These are phyloP conservation scores for Glomus cerebriforme DNA, from an alignment of 192 early-diverging fungal genomes.

Conservation along the genomic window DNA sequence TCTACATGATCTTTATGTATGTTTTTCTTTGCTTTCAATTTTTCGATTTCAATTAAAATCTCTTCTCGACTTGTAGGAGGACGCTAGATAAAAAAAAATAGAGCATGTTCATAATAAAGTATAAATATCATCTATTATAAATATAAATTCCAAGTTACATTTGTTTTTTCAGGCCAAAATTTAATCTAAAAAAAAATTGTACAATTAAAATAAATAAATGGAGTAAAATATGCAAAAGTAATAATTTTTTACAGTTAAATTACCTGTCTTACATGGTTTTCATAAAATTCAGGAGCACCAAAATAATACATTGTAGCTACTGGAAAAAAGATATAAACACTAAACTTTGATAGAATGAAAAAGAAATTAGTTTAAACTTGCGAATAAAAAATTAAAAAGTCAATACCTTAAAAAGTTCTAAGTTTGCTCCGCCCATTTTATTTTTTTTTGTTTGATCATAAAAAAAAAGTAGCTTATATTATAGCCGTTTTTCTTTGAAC, in stretches of 20 bases:
- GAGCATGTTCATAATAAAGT: neutral
- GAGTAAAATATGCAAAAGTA: neutral
- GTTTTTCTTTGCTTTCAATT: conserved; percentile 38
- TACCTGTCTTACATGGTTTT: conserved; percentile 44
- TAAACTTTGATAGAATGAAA: conserved; percentile 41
- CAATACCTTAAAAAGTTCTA: conserved; percentile 49
- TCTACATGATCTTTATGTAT: neutral
- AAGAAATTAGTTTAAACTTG: conserved; percentile 8
- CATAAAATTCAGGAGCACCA: conserved; percentile 52
- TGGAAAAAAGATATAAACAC: conserved; percentile 55
- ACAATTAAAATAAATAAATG: neutral
- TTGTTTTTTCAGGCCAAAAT: conserved; percentile 42
- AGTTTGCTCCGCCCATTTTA: conserved; percentile 45
- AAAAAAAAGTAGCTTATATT: too few relatives aligned
- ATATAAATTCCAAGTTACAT: conserved; percentile 6
- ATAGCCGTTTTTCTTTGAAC: too few relatives aligned
- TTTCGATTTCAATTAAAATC: conserved; percentile 38
- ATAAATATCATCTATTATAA: neutral
- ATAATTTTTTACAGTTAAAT: neutral
- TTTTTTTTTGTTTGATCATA: neutral
- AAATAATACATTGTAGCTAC: conserved; percentile 53
- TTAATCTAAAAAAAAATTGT: conserved; percentile 30
- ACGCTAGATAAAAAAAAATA: conserved; percentile 32
- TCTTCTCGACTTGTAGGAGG: conserved; percentile 46
- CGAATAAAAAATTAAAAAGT: neutral